phyloP scores from a whole-genome alignment of 352 stramenopile species.

The Nothophytophthora sp. region DNA sequence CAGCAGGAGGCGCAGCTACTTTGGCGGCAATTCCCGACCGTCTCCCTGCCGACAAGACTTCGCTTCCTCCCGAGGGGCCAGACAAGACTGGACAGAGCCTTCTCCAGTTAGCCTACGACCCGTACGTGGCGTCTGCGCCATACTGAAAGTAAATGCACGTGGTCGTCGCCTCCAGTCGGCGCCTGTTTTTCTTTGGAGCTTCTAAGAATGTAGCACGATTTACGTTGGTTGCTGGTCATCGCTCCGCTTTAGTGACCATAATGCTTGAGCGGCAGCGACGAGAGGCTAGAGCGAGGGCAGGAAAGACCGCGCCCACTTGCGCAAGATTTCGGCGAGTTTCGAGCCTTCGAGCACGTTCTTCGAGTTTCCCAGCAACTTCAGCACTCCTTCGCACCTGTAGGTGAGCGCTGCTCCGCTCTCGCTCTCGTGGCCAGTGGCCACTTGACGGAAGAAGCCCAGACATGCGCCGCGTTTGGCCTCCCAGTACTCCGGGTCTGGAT shows the following conservation, averaged over 20 bases:
- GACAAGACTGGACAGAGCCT: too few species aligned
- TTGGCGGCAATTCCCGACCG: too few species aligned
- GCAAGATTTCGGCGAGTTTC: constrained; percentile 40
- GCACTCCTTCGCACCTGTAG: constrained; percentile 44
- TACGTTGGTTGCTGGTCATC: too few species aligned
- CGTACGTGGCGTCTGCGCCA: not conserved
- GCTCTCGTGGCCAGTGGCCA: constrained; percentile 37
- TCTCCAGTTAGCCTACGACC: not conserved
- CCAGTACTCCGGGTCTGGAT: constrained; percentile 74
- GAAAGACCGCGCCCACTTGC: constrained; percentile 35
- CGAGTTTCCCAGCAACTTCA: constrained; percentile 49
- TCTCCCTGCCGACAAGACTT: too few species aligned
- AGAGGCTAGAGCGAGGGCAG: too few species aligned
- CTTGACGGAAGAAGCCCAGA: constrained; percentile 60
- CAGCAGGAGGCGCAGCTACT: too few species aligned
- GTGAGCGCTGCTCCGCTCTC: constrained; percentile 2
- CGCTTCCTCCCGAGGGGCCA: too few species aligned
- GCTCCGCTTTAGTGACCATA: too few species aligned
- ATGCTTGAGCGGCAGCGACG: too few species aligned
- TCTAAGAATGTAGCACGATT: too few species aligned
- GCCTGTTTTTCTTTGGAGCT: not conserved
- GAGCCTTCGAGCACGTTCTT: constrained; percentile 59
- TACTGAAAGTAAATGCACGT: not conserved
- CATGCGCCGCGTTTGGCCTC: constrained; percentile 75
- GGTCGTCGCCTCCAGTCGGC: not conserved